Conservation (phyloP, 305 asterid genomes). For the Fraxinus sp. region DNA sequence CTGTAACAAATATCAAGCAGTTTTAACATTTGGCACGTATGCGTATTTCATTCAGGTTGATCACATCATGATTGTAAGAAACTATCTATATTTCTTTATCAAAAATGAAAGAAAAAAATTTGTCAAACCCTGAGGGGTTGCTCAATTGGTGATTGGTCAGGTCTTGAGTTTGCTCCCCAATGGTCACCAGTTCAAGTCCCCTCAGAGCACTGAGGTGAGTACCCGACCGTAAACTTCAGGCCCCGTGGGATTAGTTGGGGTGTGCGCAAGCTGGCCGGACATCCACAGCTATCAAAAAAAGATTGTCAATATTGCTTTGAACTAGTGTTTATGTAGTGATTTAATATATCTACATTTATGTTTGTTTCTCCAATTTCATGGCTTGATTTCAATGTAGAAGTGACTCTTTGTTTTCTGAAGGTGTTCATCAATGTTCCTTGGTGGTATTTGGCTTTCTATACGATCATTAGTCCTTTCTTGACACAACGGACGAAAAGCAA, state of each 20-base stretch:
- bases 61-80: neutral
- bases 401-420: constrained; percentile 27
- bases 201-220: too few relatives aligned
- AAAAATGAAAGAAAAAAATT: neutral
- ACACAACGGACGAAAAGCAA: constrained; percentile 88
- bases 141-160: too few relatives aligned
- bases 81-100: neutral
- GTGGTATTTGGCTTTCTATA: constrained; percentile 93
- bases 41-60: neutral
- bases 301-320: neutral
- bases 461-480: constrained; percentile 83
- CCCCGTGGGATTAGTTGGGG: too few relatives aligned
- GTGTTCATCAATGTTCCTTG: constrained; percentile 94
- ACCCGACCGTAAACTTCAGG: too few relatives aligned
- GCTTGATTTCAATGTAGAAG: neutral
- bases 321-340: neutral
- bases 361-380: neutral
- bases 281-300: neutral
- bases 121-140: too few relatives aligned
- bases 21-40: neutral
- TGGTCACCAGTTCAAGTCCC: too few relatives aligned
- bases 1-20: too few relatives aligned
- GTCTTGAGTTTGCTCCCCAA: too few relatives aligned
- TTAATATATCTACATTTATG: neutral
- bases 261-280: too few relatives aligned